Evolutionary conservation across 179 eudicot species (phyloP), one percentile per base, ranked within the genome.

Genomic region (Drosera spatulata): DNA sequence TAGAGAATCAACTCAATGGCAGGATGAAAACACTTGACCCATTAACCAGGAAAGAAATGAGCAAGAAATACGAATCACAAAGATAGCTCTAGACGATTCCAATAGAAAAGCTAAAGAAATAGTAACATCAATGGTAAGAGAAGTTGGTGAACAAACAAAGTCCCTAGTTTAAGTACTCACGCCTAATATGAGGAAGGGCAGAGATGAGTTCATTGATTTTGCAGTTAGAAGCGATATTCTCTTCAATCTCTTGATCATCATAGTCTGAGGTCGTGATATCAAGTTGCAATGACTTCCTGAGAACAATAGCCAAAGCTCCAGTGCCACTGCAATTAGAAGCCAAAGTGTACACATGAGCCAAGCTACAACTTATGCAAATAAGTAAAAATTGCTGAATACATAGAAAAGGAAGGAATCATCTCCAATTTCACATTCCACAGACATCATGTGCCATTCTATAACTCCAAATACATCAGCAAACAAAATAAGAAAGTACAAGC

Each of bases 261-360:
- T 93, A 84, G 64, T 93, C 96, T 45, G 96, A 93, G 59, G 96
- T 88, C 41, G 99, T 86, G 58, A 93, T 84, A 70, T 91, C 93
- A 56, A 86, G 71, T 63, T 80, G 82, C 68, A 80, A 75, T n/a
- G 79, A 71, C 74, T 85, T 91, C 50, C 64, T 66, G 77, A 93
- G 42, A 66, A 82, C 88, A 56, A 93, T 88, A 66, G 99, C 95
- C 70, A 88, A 78, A 60, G 95, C 99, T 63, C 96, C 96, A 37
- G 98, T 93, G 71, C 99, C 99, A 69, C 96, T 88, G 85, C 66
- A 66, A 77, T 55, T 56, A 50, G 70, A 47, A 49, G 33, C 33
- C 33, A 39, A 51, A 49, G 56, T 57, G 53, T 52, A 61, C 66
- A 41, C 41, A 55, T 61, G 10, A 72, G 53, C 66, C 61, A 40